Conservation (phyloP, 225 moss, liverwort and hornwort species). For the Polytrichum formosum region DNA sequence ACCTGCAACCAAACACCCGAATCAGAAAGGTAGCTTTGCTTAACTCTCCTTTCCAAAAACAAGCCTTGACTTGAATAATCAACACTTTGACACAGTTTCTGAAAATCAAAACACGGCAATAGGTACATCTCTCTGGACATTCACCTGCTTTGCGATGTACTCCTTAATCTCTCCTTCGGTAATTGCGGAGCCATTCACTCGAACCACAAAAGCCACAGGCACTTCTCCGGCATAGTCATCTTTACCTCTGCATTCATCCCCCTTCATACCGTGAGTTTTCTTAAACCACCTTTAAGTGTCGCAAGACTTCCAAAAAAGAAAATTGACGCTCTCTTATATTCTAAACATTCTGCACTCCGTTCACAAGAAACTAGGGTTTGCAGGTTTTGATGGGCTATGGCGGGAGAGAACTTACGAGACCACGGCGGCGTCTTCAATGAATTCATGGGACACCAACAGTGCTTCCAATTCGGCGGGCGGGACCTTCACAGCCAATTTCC, state of each 20-base stretch:
- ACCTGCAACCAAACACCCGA: slow-evolving; percentile 9
- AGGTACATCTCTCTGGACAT: neutral
- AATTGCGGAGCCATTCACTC: slow-evolving; percentile 36
- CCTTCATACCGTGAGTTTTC: neutral
- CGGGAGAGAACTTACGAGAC: slow-evolving; percentile 41
- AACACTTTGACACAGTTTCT: too few species aligned
- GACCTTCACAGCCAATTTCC: slow-evolving; percentile 19
- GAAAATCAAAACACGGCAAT: too few species aligned
- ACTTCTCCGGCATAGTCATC: slow-evolving; percentile 79
- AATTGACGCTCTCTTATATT: too few species aligned
- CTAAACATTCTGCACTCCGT: too few species aligned
- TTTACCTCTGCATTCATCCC: slow-evolving; percentile 34
- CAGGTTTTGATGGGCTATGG: neutral
- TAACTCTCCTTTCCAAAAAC: too few species aligned
- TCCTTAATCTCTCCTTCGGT: slow-evolving; percentile 60
- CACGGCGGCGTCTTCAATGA: slow-evolving; percentile 58
- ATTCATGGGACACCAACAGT: slow-evolving; percentile 47
- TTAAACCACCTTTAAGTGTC: neutral
- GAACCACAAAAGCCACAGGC: slow-evolving; percentile 83
- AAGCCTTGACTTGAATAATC: too few species aligned
- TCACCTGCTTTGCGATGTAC: slow-evolving; percentile 62
- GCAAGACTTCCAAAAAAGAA: too few species aligned
- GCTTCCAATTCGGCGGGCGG: slow-evolving; percentile 77
- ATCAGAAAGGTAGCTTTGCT: too few species aligned
- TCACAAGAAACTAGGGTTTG: too few species aligned